These are phyloP conservation scores for Myxozyma nipponensis DNA, from an alignment of 805 yeast species.

Conservation along the genomic window DNA sequence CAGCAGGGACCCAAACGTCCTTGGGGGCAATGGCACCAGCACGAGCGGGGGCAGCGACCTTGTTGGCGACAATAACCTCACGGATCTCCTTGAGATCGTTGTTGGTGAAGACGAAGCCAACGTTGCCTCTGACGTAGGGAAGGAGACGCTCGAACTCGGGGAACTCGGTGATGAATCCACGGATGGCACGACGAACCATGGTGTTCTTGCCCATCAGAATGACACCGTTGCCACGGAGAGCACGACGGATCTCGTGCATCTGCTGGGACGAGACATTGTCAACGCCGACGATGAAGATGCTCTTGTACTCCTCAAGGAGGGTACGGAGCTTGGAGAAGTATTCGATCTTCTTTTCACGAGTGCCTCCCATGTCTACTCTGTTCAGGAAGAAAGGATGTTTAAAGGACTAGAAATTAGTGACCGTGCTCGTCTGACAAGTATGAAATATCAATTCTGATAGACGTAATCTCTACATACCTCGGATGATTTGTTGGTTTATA, in stretches of 20 bases:
- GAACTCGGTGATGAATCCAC: constrained; percentile 88
- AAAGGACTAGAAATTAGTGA: constrained; percentile 49
- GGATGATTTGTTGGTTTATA: neutral
- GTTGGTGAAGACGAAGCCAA: constrained; percentile 99
- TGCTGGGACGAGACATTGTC: constrained; percentile 99
- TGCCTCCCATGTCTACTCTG: constrained; percentile 99
- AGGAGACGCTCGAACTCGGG: constrained; percentile 94
- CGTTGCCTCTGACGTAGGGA: constrained; percentile 95
- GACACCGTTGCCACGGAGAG: constrained; percentile 90
- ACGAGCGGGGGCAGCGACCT: constrained; percentile 99
- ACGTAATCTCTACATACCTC: neutral
- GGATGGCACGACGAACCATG: constrained; percentile 99
- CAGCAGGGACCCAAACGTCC: constrained; percentile 97
- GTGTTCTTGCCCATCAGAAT: constrained; percentile 99
- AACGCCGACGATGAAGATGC: constrained; percentile 98
- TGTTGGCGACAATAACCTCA: constrained; percentile 82
- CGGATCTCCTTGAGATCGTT: constrained; percentile 86
- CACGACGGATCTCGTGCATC: constrained; percentile 99
- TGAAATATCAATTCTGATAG: neutral
- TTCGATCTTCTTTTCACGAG: constrained; percentile 94
- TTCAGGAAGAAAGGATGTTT: constrained; percentile 79
- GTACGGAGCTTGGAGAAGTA: constrained; percentile 94
- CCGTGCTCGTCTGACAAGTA: neutral
- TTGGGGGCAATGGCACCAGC: constrained; percentile 99
- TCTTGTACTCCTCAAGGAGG: constrained; percentile 89